Base-by-base conservation (phyloP, 768 basidiomycete species). In the Clathrus columnatus region DNA sequence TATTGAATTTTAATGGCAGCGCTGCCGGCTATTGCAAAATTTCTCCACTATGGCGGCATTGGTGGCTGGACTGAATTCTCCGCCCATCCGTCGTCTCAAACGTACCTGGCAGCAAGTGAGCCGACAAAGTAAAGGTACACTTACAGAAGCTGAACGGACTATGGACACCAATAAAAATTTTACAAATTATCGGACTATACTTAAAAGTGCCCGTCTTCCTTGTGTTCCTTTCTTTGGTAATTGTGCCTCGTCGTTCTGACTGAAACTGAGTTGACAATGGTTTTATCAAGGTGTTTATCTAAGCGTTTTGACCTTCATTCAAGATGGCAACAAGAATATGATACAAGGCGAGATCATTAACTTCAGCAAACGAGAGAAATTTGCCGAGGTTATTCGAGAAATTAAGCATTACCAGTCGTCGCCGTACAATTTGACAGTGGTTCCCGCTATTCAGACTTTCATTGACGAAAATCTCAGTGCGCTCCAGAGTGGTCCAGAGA, bases 1-100 rank as follows among this genome's bases (percentile, higher is more conserved):
- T 26, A 17, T 36, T 48, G 43, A 57, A 26, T 64, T 59, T 17
- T 47, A 52, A n/a, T 60, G 55, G 46, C 60, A 97, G 94, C 88
- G 90, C 27, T 95, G 94, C 67, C 87, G 91, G 46, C 69, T 71
- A 17, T 71, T 97, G 61, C 89, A 94, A 68, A 98, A 98, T 70
- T 97, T 91, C 71, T 94, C 93, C 18, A 89, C 85, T n/a, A 91
- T 98, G 85, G 90, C 92, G 57, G 92, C 93, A 29, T 88, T 98
- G 54, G 84, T 93, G 32, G 95, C 95, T 14, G 95, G 93, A 6
- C 75, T 97, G 51, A 94, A 95, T 62, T 91, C 91, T 0, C 88
- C 95, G 18, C 91, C 92, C 11, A 93, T 98, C 58, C 84, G 87
- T 44, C 83, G 95, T 7, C 74, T 98, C 57, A 94, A 92, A 67